Conservation (phyloP, 2,329 filamentous ascomycete genomes). For the Paraconiothyrium sp. region DNA sequence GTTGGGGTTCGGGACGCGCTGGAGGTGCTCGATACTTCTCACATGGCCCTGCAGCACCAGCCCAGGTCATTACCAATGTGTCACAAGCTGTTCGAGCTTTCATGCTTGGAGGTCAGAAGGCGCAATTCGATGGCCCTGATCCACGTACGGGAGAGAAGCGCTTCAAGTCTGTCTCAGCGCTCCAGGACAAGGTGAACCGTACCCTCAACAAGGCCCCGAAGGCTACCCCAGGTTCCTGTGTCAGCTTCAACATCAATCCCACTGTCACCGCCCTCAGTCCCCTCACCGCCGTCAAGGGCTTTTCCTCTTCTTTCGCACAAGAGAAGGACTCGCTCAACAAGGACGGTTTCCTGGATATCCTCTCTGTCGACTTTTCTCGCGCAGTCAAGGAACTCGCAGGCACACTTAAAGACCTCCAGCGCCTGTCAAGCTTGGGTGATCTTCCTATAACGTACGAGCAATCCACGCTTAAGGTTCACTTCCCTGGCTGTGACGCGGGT, state of each 20-base stretch:
- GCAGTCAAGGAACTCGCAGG: conserved; percentile 84
- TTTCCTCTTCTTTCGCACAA: conserved; percentile 52
- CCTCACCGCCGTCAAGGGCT: conserved; percentile 67
- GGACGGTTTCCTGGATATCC: conserved; percentile 82
- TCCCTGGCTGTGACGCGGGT: conserved; percentile 87
- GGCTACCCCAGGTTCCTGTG: conserved; percentile 75
- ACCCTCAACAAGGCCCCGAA: conserved; percentile 70
- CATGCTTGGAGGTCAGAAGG: conserved; percentile 88
- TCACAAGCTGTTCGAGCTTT: conserved; percentile 92
- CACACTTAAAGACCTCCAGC: conserved; percentile 82
- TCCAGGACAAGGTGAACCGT: conserved; percentile 76
- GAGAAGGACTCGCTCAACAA: conserved; percentile 74
- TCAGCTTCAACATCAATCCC: conserved; percentile 89
- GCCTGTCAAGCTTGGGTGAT: conserved; percentile 80
- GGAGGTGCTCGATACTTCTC: conserved; percentile 88
- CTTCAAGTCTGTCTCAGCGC: conserved; percentile 78
- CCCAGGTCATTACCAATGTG: conserved; percentile 95
- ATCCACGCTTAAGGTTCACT: conserved; percentile 79
- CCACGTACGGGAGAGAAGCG: conserved; percentile 74
- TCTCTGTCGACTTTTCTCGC: conserved; percentile 88
- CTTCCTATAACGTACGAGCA: conserved; percentile 79
- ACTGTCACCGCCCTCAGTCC: conserved; percentile 88
- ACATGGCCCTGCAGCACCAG: conserved; percentile 82
- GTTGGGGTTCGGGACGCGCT: conserved; percentile 72
- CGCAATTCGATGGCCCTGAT: conserved; percentile 82